Evolutionary conservation across 1,284 basidiomycete species (phyloP).

Genomic region (Ganoderma lucidum): DNA sequence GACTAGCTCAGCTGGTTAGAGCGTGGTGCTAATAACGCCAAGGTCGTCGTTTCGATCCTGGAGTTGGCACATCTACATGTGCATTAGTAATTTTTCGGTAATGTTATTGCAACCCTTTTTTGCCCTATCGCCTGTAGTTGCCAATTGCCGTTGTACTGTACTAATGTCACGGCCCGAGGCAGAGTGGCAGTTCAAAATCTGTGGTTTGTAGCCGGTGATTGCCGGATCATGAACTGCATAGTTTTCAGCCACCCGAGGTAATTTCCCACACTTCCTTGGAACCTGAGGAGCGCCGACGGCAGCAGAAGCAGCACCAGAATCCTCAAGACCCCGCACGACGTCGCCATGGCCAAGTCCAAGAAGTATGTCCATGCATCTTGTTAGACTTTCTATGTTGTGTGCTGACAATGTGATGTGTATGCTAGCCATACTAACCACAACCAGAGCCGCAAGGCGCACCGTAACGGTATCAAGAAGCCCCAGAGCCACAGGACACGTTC

Average conservation of each 20-base stretch:
- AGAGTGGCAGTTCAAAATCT: too few relatives aligned
- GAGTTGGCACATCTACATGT: constrained; percentile 15
- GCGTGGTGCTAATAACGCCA: constrained; percentile 29
- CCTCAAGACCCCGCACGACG: constrained; percentile 45
- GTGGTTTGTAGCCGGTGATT: not conserved
- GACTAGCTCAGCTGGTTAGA: constrained; percentile 29
- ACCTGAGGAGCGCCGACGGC: constrained; percentile 25
- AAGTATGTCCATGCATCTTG: constrained; percentile 56
- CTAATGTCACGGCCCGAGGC: too few relatives aligned
- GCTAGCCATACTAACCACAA: constrained; percentile 90
- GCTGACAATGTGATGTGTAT: not conserved
- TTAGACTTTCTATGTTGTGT: not conserved
- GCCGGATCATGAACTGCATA: constrained; percentile 41
- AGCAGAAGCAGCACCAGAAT: constrained; percentile 33
- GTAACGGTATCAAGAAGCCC: constrained; percentile 94
- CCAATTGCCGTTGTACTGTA: too few relatives aligned
- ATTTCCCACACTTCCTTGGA: constrained; percentile 28
- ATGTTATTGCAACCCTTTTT: not conserved
- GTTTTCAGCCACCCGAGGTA: constrained; percentile 51
- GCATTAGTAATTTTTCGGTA: too few relatives aligned
- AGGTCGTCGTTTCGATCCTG: constrained; percentile 30
- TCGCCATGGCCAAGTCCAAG: constrained; percentile 84
- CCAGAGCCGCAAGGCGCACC: constrained; percentile 95
- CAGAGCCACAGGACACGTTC: constrained; percentile 82
- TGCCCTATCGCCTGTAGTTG: not conserved